Percentiles rank a stretch among this genome's conserved stretches.
Evolutionary conservation across 495 filamentous ascomycete species (phyloP).

Genomic region (Penicillium arizonense): DNA sequence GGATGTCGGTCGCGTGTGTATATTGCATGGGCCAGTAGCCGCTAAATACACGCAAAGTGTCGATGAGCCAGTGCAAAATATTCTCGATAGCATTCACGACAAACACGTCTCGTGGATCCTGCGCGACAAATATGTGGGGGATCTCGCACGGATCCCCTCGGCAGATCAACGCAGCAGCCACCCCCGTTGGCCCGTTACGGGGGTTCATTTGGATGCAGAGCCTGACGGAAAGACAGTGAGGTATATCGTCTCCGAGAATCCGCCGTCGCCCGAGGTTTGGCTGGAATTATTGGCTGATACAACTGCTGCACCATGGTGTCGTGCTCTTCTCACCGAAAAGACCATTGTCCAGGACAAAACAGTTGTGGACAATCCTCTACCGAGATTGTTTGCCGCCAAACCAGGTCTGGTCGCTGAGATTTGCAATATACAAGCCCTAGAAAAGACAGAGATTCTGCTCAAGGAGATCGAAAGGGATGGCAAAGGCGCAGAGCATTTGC

Average conservation of each 20-base stretch:
- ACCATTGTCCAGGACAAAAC: background rate
- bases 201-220: background rate
- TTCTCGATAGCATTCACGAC: constrained; percentile 27
- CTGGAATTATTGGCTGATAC: background rate
- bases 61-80: constrained; percentile 29
- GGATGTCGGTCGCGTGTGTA: constrained; percentile 37
- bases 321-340: background rate
- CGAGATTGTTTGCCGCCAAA: background rate
- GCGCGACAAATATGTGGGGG: background rate
- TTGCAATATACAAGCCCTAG: background rate
- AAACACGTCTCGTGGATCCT: background rate
- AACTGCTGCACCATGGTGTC: background rate
- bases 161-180: background rate
- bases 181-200: background rate
- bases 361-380: background rate
- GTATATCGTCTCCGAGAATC: background rate
- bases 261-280: background rate
- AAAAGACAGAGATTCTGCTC: background rate
- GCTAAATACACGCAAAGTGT: constrained; percentile 26
- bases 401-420: background rate
- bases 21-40: constrained; percentile 42
- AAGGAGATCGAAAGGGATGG: background rate
- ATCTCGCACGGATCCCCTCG: background rate
- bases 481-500: background rate
- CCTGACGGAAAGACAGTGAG: background rate